Percentiles rank a stretch among this genome's conserved stretches.
Conservation (phyloP, 2,329 filamentous ascomycete genomes). For the Ploettnerulaceae sp. region DNA sequence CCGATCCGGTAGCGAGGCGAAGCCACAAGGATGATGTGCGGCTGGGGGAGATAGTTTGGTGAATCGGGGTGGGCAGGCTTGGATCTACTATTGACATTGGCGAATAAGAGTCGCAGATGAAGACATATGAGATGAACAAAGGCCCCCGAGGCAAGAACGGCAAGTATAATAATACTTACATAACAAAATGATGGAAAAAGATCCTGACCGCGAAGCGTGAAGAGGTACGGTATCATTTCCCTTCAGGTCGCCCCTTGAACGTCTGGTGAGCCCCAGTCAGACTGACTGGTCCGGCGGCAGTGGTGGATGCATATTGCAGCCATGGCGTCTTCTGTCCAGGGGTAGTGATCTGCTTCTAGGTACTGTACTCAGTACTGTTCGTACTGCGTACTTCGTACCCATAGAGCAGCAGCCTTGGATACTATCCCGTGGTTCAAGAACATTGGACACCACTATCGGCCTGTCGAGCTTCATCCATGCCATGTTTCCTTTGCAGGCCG, state of each 20-base stretch:
- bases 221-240: constrained; percentile 13
- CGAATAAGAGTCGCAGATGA: constrained; percentile 6
- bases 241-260: too few relatives aligned
- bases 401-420: neutral
- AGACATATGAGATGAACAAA: constrained; percentile 8
- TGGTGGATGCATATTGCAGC: constrained; percentile 2
- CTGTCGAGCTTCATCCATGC: neutral
- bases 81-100: constrained; percentile 6
- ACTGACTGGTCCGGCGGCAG: constrained; percentile 7
- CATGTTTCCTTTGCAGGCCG: neutral
- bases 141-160: constrained; percentile 1
- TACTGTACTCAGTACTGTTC: constrained; percentile 8
- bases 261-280: constrained; percentile 5
- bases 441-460: too few relatives aligned
- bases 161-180: constrained; percentile 3
- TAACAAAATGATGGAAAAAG: constrained; percentile 2
- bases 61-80: neutral
- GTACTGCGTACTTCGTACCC: neutral
- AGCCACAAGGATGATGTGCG: constrained; percentile 4
- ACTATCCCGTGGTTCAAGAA: neutral
- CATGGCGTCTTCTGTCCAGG: constrained; percentile 2
- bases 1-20: constrained; percentile 12
- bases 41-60: constrained; percentile 1
- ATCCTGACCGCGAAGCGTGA: constrained; percentile 3
- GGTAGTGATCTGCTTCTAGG: constrained; percentile 12